Evolutionary conservation across 495 filamentous ascomycete species (phyloP).

Genomic region (Aspergillus cavernicola): DNA sequence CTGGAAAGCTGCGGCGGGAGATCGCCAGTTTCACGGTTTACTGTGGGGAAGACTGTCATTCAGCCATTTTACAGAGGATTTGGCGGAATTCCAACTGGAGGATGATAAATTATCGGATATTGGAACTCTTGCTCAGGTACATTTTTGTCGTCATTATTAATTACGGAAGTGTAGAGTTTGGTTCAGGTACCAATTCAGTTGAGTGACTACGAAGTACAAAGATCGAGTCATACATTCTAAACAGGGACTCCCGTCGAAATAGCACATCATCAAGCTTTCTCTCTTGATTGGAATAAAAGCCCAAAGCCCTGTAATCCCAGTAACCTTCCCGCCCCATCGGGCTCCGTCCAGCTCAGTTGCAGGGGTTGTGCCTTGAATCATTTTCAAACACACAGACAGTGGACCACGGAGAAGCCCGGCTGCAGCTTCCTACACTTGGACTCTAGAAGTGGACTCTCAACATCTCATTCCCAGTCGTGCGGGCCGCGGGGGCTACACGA

Average conservation of each 20-base stretch:
- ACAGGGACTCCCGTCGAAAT: too few relatives aligned
- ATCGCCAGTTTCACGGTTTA: constrained; percentile 6
- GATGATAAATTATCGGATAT: not conserved
- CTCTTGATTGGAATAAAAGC: not conserved
- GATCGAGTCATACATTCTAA: not conserved
- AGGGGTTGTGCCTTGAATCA: too few relatives aligned
- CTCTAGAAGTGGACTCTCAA: too few relatives aligned
- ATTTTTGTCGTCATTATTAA: not conserved
- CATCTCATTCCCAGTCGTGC: constrained; percentile 6
- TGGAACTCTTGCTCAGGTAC: not conserved
- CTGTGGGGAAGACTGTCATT: constrained; percentile 10
- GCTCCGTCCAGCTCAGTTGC: too few relatives aligned
- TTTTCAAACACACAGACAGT: too few relatives aligned
- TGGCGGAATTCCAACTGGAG: not conserved
- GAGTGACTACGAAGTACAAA: not conserved
- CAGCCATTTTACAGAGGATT: constrained; percentile 1
- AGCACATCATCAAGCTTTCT: not conserved
- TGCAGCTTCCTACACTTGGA: constrained; percentile 6
- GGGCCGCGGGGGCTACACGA: constrained; percentile 4
- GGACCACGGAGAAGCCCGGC: constrained; percentile 1
- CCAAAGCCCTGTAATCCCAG: not conserved
- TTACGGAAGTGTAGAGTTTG: not conserved
- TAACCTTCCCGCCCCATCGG: not conserved
- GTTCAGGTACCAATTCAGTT: not conserved
- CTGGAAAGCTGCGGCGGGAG: constrained; percentile 9